Evolutionary conservation across 1,284 basidiomycete species (phyloP), one percentile per base, ranked within the genome.

Genomic region (Pulveroboletus sp.): DNA sequence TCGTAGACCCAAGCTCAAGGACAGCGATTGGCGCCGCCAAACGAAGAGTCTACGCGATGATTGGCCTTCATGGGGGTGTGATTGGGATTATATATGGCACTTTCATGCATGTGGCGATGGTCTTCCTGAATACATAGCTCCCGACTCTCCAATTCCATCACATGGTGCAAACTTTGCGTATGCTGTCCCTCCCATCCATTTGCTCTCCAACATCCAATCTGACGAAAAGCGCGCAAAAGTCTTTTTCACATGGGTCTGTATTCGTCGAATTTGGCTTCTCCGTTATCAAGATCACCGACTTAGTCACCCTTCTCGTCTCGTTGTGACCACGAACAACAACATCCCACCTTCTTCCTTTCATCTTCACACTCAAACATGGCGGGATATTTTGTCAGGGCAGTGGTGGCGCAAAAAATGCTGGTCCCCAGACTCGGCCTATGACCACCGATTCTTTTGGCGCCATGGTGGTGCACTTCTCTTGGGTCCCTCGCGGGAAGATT

Each of bases 71-170:
- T 57, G 54, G 54, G 55, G 54, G 0, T 57, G 56, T 11, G 48
- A 57, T 11, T 57, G 56, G 56, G 55, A 57, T 16, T 57, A 54
- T 5, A 7, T 53, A 0, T 54, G 53, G 53, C 50, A 53, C 33
- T 54, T 13, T 26, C 41, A 53, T 11, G 50, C 53, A 32, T 16
- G 12, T 16, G 40, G 40, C 5, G 52, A 52, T 7, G 29, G 55
- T 1, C 21, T 56, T 1, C 56, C 54, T 7, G 12, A 52, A 47
- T 39, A 46, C 8, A 36, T 33, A 2, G 11, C 7, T n/a, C 33
- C 33, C 0, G 35, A 54, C 2, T 36, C 55, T 8, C 36, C 41
- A 1, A 12, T 57, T 17, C 56, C 56, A 3, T 57, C 55, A 0
- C 56, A 47, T 4, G 39, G 54, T 24, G 48, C 56, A 0, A 4